These are phyloP conservation scores for Colletotrichum liaoningense DNA, from an alignment of 2,329 filamentous ascomycete species.

Conservation along the genomic window DNA sequence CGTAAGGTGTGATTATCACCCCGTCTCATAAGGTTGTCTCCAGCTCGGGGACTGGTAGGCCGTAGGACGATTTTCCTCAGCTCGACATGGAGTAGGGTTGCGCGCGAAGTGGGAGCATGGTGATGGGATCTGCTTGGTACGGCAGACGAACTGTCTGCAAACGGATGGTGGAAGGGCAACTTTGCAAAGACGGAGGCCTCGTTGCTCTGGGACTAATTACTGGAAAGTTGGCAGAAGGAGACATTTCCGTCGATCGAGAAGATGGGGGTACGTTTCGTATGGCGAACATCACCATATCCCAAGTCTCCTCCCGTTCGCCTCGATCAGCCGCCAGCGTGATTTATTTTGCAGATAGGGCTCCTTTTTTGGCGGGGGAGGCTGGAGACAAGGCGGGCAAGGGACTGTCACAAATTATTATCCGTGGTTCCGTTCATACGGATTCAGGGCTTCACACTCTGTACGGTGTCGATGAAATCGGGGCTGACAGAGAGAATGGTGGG, in stretches of 20 bases:
- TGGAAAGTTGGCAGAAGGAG: neutral
- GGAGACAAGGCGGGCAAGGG: neutral
- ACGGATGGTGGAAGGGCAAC: neutral
- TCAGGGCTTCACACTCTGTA: neutral
- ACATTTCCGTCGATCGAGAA: neutral
- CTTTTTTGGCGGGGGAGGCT: neutral
- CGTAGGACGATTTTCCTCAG: neutral
- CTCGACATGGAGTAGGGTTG: constrained; percentile 8
- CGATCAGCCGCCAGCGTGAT: neutral
- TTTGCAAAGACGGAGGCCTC: neutral
- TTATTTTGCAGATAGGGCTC: neutral
- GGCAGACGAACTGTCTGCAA: neutral
- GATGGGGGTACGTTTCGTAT: neutral
- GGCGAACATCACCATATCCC: neutral
- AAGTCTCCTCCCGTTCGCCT: neutral
- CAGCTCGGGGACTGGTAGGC: neutral
- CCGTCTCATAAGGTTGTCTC: neutral
- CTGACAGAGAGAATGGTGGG: neutral
- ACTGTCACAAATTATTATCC: neutral
- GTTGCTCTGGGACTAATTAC: neutral
- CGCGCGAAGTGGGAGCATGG: constrained; percentile 8
- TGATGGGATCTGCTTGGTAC: neutral
- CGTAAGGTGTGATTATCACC: neutral
- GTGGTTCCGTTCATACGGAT: neutral
- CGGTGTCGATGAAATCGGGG: neutral